Conservation (phyloP, 2,329 filamentous ascomycete genomes). For the Ophiostoma fasciatum region DNA sequence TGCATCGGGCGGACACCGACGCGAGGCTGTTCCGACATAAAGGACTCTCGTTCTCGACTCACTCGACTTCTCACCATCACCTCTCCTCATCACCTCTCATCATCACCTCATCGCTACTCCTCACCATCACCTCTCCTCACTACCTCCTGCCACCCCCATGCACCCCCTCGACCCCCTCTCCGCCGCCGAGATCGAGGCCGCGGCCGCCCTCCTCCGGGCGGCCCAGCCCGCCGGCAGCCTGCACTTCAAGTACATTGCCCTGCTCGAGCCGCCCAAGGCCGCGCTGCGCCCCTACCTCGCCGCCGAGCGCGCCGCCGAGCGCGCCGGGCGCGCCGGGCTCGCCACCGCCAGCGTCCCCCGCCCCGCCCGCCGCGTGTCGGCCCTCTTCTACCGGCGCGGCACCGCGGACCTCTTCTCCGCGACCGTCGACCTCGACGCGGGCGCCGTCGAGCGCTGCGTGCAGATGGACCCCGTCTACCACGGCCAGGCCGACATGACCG, state of each 20-base stretch:
- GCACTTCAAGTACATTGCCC: constrained; percentile 34
- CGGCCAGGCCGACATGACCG: constrained; percentile 15
- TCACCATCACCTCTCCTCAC: too few species aligned
- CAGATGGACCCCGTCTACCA: constrained; percentile 13
- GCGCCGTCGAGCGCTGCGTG: constrained; percentile 16
- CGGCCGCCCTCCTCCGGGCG: constrained; percentile 2
- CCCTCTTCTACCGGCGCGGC: constrained; percentile 9
- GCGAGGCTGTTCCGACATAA: too few species aligned
- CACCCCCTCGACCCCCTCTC: constrained; percentile 6
- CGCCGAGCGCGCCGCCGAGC: constrained; percentile 16
- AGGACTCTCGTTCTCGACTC: too few species aligned
- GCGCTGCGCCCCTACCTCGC: constrained; percentile 28
- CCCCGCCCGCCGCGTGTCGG: constrained; percentile 24
- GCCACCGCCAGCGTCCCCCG: constrained; percentile 18
- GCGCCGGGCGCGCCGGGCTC: constrained; percentile 11
- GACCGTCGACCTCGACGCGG: constrained; percentile 1
- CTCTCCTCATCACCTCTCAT: too few species aligned
- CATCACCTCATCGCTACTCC: too few species aligned
- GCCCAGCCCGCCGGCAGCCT: constrained; percentile 7
- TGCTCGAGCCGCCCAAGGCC: constrained; percentile 33
- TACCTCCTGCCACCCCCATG: not conserved
- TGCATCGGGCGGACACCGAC: too few species aligned
- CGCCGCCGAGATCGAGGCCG: constrained; percentile 4
- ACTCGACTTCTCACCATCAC: too few species aligned
- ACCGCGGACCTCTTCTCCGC: constrained; percentile 12